Evolutionary conservation across 768 basidiomycete genomes (phyloP), one percentile per base, ranked within the genome.

Genomic region (Rhizopogon vinicolor): DNA sequence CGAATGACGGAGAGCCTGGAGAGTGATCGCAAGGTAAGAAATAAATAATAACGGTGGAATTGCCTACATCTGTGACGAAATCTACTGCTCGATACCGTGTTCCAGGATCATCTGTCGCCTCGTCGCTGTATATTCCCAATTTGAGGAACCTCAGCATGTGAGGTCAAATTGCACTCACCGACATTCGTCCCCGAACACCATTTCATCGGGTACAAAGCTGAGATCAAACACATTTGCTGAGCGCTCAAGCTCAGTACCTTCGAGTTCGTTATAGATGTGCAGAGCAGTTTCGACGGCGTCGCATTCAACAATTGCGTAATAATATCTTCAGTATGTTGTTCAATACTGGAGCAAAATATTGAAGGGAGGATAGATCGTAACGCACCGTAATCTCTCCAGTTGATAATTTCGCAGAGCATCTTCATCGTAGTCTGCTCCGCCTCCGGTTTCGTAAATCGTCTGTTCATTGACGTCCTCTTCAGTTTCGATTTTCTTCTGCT

Each of bases 161-260:
- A 40, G 7, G 22, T 2, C 2, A 13, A 22, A 29, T 12, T 4
- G 0, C 25, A 58, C 61, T n/a, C 63, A 92, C 93, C 89, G 78
- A 62, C 76, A 82, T 55, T 89, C 85, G 14, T 82, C 81, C 18
- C 88, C 89, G 63, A 98, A 97, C 2, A 75, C 75, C 93, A 95
- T 94, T 22, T 79, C 87, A 31, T 93, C 85, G 0, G 93, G 92
- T 10, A 96, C 93, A 69, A 89, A 98, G 68, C 95, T 97, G 35
- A 99, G 72, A 66, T 99, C 91, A 57, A 99, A 88, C 7, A 98
- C 81, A 67, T 99, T 99, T 3, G 97, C 96, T 1, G 96, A 97
- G 31, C 93, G 85, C 69, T 98, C 97, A 14, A 98, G 81, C 68
- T 99, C 97, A 2, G 96, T 91, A 14, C 93, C 94, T 60, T 98